Conservation (phyloP, 2,329 filamentous ascomycete genomes). For the Colletotrichum abscissum region DNA sequence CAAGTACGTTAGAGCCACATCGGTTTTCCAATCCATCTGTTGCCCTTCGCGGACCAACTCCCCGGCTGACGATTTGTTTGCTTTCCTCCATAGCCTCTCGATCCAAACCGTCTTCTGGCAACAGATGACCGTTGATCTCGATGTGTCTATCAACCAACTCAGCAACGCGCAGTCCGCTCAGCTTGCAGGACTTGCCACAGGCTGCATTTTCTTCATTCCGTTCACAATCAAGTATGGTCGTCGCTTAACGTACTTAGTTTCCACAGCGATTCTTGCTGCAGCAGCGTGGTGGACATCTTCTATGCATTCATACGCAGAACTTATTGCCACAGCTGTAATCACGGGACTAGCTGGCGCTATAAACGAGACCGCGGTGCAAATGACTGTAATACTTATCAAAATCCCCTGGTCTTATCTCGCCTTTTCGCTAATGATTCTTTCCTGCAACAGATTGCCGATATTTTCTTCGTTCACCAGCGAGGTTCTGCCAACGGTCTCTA, state of each 20-base stretch:
- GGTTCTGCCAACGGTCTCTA: slow-evolving; percentile 46
- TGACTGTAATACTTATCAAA: slow-evolving; percentile 41
- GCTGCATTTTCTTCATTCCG: slow-evolving; percentile 48
- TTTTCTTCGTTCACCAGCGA: slow-evolving; percentile 46
- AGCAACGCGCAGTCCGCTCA: slow-evolving; percentile 43
- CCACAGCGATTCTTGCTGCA: slow-evolving; percentile 32
- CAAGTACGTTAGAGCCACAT: slow-evolving; percentile 28
- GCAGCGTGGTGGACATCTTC: slow-evolving; percentile 32
- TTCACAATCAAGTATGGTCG: slow-evolving; percentile 49
- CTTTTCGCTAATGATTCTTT: slow-evolving; percentile 4
- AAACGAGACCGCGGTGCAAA: slow-evolving; percentile 50
- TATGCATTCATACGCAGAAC: slow-evolving; percentile 25
- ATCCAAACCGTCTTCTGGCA: slow-evolving; percentile 46
- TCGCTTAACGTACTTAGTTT: slow-evolving; percentile 44
- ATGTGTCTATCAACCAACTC: slow-evolving; percentile 40
- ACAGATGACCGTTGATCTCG: slow-evolving; percentile 46
- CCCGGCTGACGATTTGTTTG: neutral
- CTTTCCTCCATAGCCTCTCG: slow-evolving; percentile 18
- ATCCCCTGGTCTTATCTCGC: neutral
- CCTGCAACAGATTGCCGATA: slow-evolving; percentile 40
- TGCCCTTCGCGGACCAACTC: neutral
- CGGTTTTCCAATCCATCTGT: neutral
- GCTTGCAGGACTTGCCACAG: slow-evolving; percentile 45
- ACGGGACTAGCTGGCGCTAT: slow-evolving; percentile 50
- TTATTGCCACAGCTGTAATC: slow-evolving; percentile 37